A percentile compares a stretch with the other conserved stretches of the same genome.
Conservation (phyloP, 495 filamentous ascomycete species). For the Penicillium goetzii region DNA sequence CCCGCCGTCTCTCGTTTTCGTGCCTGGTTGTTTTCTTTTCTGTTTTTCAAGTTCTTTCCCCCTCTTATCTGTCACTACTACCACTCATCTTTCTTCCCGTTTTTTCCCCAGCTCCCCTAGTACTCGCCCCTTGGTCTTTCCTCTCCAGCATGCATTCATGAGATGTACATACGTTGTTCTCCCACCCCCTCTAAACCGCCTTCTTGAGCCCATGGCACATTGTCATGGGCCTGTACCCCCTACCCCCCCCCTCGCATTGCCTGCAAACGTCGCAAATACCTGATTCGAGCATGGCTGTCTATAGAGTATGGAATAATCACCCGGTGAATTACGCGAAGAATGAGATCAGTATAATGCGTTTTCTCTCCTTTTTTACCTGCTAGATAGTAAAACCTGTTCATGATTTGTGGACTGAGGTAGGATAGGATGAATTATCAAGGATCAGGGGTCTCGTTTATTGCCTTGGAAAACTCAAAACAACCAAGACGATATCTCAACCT, state of each 20-base stretch:
- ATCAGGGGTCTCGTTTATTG: background rate
- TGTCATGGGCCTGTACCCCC: conserved; percentile 15
- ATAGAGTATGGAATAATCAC: conserved; percentile 45
- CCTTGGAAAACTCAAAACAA: background rate
- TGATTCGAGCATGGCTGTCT: conserved; percentile 40
- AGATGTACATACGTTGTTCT: conserved; percentile 46
- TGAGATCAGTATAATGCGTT: conserved; percentile 36
- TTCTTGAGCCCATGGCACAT: conserved; percentile 21
- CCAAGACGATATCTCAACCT: background rate
- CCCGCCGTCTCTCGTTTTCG: conserved; percentile 5
- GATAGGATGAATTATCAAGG: background rate
- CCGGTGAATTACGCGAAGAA: conserved; percentile 37
- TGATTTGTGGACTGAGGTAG: no score
- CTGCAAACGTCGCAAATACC: conserved; percentile 36
- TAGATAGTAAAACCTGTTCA: background rate
- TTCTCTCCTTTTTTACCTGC: conserved; percentile 2
- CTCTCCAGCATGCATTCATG: conserved; percentile 37
- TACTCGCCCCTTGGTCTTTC: conserved; percentile 23
- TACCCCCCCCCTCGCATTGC: conserved; percentile 26
- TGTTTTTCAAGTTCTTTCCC: conserved; percentile 8
- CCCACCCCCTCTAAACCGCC: conserved; percentile 16
- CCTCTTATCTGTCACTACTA: conserved; percentile 22
- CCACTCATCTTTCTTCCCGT: conserved; percentile 11
- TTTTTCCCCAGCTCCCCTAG: conserved; percentile 21
- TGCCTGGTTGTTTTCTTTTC: conserved; percentile 22